These are phyloP conservation scores for Cyclotella cryptica DNA, from an alignment of 108 stramenopile genomes.

Conservation along the genomic window DNA sequence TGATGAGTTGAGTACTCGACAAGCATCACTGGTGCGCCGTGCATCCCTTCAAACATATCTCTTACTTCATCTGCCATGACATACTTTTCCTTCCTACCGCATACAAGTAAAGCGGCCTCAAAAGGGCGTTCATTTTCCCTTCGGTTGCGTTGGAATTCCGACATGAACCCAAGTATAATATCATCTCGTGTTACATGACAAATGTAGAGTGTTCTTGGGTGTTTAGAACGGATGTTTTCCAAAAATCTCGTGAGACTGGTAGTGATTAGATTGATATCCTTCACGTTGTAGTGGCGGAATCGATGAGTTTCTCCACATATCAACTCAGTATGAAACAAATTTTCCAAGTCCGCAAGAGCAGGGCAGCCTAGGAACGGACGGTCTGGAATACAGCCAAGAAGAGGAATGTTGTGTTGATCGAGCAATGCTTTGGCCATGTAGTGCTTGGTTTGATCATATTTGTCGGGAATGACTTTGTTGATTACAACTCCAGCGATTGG, in stretches of 20 bases:
- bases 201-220: slow-evolving; percentile 86
- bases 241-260: slow-evolving; percentile 89
- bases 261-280: slow-evolving; percentile 90
- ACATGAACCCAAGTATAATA: slow-evolving; percentile 92
- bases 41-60: slow-evolving; percentile 77
- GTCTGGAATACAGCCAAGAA: slow-evolving; percentile 94
- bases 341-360: slow-evolving; percentile 91
- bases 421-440: slow-evolving; percentile 81
- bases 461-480: slow-evolving; percentile 95
- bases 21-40: slow-evolving; percentile 82
- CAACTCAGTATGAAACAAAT: slow-evolving; percentile 74
- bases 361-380: slow-evolving; percentile 91
- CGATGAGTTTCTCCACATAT: slow-evolving; percentile 78
- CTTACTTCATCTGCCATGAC: slow-evolving; percentile 60
- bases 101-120: slow-evolving; percentile 85
- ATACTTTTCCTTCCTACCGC: slow-evolving; percentile 82
- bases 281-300: slow-evolving; percentile 83
- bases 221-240: slow-evolving; percentile 83
- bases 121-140: slow-evolving; percentile 57
- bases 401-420: slow-evolving; percentile 87
- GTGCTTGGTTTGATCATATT: slow-evolving; percentile 88
- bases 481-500: slow-evolving; percentile 92
- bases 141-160: slow-evolving; percentile 75
- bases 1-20: slow-evolving; percentile 69
- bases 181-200: slow-evolving; percentile 93